phyloP scores from a whole-genome alignment of 2,329 filamentous ascomycete genomes.

The Paecilomyces sp. region DNA sequence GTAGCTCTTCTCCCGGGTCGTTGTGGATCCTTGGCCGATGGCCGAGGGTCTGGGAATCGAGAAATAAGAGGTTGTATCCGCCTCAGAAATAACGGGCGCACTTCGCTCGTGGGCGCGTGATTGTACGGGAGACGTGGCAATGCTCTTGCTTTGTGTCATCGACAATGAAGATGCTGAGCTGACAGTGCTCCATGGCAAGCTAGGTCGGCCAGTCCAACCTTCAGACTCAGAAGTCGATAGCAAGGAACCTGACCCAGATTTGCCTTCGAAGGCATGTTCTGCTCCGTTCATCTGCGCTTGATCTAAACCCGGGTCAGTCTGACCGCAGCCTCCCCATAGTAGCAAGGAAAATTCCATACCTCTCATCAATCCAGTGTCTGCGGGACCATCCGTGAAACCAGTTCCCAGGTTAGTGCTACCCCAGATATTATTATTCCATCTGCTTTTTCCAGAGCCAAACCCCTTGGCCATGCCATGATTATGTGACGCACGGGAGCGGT shows the following conservation, averaged over 20 bases:
- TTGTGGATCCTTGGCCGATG: slow-evolving; percentile 35
- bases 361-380: slow-evolving; percentile 40
- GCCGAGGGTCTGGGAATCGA: slow-evolving; percentile 36
- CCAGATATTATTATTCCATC: slow-evolving; percentile 48
- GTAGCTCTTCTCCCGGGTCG: slow-evolving; percentile 24
- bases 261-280: slow-evolving; percentile 40
- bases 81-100: slow-evolving; percentile 32
- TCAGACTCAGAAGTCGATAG: slow-evolving; percentile 63
- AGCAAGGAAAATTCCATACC: slow-evolving; percentile 30
- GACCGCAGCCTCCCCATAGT: background rate
- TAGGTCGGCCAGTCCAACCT: slow-evolving; percentile 48
- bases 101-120: slow-evolving; percentile 43
- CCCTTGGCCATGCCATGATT: slow-evolving; percentile 32
- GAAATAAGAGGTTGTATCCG: slow-evolving; percentile 42
- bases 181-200: slow-evolving; percentile 52
- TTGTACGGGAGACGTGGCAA: slow-evolving; percentile 53
- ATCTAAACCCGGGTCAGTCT: background rate
- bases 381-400: slow-evolving; percentile 41
- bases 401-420: slow-evolving; percentile 38
- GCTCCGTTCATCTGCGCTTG: slow-evolving; percentile 1
- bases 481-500: slow-evolving; percentile 30
- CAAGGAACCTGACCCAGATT: slow-evolving; percentile 63
- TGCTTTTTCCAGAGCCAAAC: slow-evolving; percentile 37
- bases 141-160: slow-evolving; percentile 37
- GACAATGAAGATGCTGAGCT: slow-evolving; percentile 41